Evolutionary conservation across 495 filamentous ascomycete genomes (phyloP).

Genomic region (Chaetomium cochliodes): DNA sequence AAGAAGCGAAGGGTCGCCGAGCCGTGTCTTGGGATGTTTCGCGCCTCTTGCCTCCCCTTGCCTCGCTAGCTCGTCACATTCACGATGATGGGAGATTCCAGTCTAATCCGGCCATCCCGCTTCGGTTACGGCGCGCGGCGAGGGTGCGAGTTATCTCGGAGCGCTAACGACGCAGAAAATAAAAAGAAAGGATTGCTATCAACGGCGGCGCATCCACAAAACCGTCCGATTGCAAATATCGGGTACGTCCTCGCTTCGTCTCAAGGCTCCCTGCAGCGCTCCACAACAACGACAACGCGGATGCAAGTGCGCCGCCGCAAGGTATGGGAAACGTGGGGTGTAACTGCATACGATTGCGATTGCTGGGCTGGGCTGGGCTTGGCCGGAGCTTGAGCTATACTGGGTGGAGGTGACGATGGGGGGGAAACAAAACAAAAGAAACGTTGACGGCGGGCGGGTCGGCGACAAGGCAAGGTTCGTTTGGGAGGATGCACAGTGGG

Average conservation of each 20-base stretch:
- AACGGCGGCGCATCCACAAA: not conserved
- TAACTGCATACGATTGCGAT: not conserved
- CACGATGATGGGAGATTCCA: too few species aligned
- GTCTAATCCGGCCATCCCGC: too few species aligned
- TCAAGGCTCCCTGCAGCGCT: slow-evolving; percentile 3
- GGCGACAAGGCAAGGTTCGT: not conserved
- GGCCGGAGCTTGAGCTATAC: not conserved
- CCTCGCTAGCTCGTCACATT: too few species aligned
- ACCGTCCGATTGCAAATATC: not conserved
- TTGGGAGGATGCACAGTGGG: not conserved
- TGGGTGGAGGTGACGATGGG: not conserved
- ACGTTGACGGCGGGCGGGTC: not conserved
- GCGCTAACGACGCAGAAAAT: not conserved
- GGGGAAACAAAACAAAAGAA: not conserved
- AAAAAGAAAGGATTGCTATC: too few species aligned
- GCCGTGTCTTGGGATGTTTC: too few species aligned
- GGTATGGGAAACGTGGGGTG: not conserved
- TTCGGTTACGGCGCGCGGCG: too few species aligned
- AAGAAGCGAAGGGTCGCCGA: too few species aligned
- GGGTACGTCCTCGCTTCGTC: slow-evolving; percentile 9
- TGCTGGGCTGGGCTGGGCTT: not conserved
- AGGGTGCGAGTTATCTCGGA: not conserved
- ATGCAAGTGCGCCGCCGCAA: not conserved
- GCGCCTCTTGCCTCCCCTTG: too few species aligned
- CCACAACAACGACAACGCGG: not conserved